Conservation (phyloP, 2,329 filamentous ascomycete species). For the Stachybotrys chartarum region DNA sequence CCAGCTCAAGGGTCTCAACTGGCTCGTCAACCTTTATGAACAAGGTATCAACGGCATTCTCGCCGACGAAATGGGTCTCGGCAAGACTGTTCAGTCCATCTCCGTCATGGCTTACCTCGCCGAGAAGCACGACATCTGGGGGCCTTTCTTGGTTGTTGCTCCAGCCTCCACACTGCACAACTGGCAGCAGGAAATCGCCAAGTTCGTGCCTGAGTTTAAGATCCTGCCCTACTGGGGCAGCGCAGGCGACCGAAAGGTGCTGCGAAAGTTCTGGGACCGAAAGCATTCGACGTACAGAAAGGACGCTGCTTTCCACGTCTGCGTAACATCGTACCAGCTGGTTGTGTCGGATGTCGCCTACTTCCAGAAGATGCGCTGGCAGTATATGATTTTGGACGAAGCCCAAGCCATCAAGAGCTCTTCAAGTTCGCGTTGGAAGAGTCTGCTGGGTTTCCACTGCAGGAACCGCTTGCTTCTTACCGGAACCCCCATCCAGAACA, state of each 20-base stretch:
- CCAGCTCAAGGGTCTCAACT: conserved; percentile 97
- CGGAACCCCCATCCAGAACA: conserved; percentile 97
- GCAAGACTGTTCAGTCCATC: conserved; percentile 97
- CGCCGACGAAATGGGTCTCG: conserved; percentile 98
- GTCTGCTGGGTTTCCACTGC: conserved; percentile 85
- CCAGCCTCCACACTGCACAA: conserved; percentile 96
- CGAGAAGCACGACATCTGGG: conserved; percentile 97
- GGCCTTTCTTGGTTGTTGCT: conserved; percentile 92
- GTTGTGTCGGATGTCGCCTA: conserved; percentile 95
- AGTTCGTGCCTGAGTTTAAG: conserved; percentile 91
- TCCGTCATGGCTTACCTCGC: conserved; percentile 99
- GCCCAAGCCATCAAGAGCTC: conserved; percentile 99
- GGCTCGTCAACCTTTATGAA: conserved; percentile 97
- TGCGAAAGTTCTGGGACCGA: conserved; percentile 98
- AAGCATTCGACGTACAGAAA: conserved; percentile 94
- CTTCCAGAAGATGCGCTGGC: conserved; percentile 99
- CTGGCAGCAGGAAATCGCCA: conserved; percentile 97
- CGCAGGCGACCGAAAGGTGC: conserved; percentile 85
- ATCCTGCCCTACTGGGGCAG: conserved; percentile 97
- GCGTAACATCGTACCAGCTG: conserved; percentile 94
- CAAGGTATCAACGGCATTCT: conserved; percentile 99
- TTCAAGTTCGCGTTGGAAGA: conserved; percentile 94
- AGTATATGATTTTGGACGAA: conserved; percentile 99
- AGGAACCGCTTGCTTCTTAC: conserved; percentile 90
- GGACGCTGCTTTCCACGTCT: conserved; percentile 90